A percentile compares a stretch with the other conserved stretches of the same genome.
phyloP scores from a whole-genome alignment of 257 asterid genomes.

The Nicotiana sylvestris region DNA sequence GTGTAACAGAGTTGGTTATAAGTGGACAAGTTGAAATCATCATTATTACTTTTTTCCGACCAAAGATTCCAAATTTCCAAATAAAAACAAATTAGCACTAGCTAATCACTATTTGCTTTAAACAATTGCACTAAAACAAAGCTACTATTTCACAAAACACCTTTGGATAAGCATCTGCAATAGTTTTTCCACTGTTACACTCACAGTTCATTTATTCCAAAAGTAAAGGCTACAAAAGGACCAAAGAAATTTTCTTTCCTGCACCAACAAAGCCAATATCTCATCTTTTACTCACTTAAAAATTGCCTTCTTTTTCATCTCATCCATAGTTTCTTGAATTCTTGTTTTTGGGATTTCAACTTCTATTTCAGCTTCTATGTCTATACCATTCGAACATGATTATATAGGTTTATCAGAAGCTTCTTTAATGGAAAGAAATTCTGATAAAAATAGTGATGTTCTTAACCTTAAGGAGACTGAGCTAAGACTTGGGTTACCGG shows the following conservation, averaged over 20 bases:
- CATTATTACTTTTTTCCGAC: conserved; percentile 1
- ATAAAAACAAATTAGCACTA: not conserved
- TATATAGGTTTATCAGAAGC: conserved; percentile 64
- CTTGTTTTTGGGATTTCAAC: not conserved
- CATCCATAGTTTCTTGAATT: not conserved
- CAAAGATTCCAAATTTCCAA: not conserved
- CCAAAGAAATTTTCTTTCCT: conserved; percentile 36
- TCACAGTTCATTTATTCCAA: conserved; percentile 4
- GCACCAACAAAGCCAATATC: conserved; percentile 13
- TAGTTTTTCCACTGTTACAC: not conserved
- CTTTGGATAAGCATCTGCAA: conserved; percentile 5
- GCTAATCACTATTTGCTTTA: not conserved
- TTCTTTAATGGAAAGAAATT: conserved; percentile 33
- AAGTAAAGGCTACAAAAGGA: conserved; percentile 39
- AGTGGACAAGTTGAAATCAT: conserved; percentile 4
- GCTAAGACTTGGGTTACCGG: conserved; percentile 84
- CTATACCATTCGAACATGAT: conserved; percentile 55
- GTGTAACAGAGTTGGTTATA: not conserved
- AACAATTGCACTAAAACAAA: not conserved
- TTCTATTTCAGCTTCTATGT: conserved; percentile 28
- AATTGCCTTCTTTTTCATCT: conserved; percentile 18
- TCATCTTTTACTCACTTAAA: conserved; percentile 8
- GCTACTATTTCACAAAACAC: not conserved
- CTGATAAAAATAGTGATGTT: conserved; percentile 28
- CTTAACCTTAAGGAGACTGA: conserved; percentile 64